Evolutionary conservation across 2,329 filamentous ascomycete species (phyloP).

Genomic region (Cladorrhinum sp.): DNA sequence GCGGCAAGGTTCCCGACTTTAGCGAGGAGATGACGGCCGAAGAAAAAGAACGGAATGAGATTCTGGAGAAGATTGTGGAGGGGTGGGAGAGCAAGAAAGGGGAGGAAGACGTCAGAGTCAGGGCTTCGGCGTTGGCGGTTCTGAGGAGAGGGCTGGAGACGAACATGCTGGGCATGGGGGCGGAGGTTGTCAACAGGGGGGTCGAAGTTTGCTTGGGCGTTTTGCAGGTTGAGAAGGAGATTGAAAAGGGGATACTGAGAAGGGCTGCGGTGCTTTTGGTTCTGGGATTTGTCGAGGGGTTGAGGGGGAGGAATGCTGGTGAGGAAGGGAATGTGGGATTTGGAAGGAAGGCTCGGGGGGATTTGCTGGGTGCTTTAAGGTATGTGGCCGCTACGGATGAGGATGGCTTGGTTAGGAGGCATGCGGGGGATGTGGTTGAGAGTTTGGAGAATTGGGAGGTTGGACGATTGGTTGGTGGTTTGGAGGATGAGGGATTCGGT

Average conservation of each 20-base stretch:
- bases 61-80: slow-evolving; percentile 57
- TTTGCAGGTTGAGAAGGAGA: slow-evolving; percentile 58
- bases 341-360: slow-evolving; percentile 51
- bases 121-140: slow-evolving; percentile 66
- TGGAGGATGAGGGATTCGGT: slow-evolving; percentile 22
- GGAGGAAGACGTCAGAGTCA: slow-evolving; percentile 66
- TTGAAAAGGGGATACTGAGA: slow-evolving; percentile 62
- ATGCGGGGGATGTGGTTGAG: slow-evolving; percentile 65
- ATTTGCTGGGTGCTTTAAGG: slow-evolving; percentile 59
- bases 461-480: slow-evolving; percentile 26
- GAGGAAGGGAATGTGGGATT: slow-evolving; percentile 53
- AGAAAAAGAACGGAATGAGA: slow-evolving; percentile 46
- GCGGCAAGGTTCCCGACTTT: slow-evolving; percentile 49
- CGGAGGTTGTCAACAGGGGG: slow-evolving; percentile 48
- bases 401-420: slow-evolving; percentile 65
- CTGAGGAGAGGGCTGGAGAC: slow-evolving; percentile 59
- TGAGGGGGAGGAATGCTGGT: slow-evolving; percentile 48
- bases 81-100: slow-evolving; percentile 67
- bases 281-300: slow-evolving; percentile 57
- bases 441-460: slow-evolving; percentile 62
- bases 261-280: slow-evolving; percentile 64
- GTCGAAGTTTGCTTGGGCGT: slow-evolving; percentile 63
- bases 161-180: slow-evolving; percentile 54
- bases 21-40: slow-evolving; percentile 39
- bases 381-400: slow-evolving; percentile 66